phyloP scores from a whole-genome alignment of 2,329 filamentous ascomycete genomes.

The Capronia americana region DNA sequence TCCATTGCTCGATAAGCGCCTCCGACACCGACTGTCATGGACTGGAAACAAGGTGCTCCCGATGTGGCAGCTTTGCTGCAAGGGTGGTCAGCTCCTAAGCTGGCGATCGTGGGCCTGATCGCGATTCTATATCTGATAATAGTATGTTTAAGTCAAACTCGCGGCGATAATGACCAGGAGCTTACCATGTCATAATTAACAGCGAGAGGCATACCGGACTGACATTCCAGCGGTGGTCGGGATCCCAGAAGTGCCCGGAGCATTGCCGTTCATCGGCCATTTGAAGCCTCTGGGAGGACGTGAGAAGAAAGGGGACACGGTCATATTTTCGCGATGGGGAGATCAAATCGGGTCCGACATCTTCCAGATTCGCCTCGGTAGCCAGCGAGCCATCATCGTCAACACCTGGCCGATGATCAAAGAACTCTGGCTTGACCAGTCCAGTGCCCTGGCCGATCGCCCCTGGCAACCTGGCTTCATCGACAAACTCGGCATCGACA shows the following conservation, averaged over 20 bases:
- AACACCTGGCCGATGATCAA: background rate
- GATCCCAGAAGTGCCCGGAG: slow-evolving; percentile 10
- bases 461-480: slow-evolving; percentile 19
- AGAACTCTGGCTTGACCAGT: slow-evolving; percentile 12
- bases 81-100: no score
- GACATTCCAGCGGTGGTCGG: background rate
- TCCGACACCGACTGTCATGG: no score
- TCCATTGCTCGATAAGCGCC: no score
- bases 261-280: slow-evolving; percentile 15
- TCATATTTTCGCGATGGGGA: slow-evolving; percentile 14
- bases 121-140: no score
- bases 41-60: no score
- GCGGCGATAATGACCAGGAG: no score
- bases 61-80: no score
- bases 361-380: slow-evolving; percentile 6
- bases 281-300: slow-evolving; percentile 13
- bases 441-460: slow-evolving; percentile 14
- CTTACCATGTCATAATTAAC: background rate
- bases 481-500: slow-evolving; percentile 22
- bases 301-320: slow-evolving; percentile 3
- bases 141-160: no score
- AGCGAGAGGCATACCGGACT: slow-evolving; percentile 2
- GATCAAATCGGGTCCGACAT: slow-evolving; percentile 3
- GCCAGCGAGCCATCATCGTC: slow-evolving; percentile 19
- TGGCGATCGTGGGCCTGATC: no score